Percentiles rank a stretch among this genome's conserved stretches.
These are phyloP conservation scores for Garcia nutans DNA, from an alignment of 345 rosid genomes.

Conservation along the genomic window DNA sequence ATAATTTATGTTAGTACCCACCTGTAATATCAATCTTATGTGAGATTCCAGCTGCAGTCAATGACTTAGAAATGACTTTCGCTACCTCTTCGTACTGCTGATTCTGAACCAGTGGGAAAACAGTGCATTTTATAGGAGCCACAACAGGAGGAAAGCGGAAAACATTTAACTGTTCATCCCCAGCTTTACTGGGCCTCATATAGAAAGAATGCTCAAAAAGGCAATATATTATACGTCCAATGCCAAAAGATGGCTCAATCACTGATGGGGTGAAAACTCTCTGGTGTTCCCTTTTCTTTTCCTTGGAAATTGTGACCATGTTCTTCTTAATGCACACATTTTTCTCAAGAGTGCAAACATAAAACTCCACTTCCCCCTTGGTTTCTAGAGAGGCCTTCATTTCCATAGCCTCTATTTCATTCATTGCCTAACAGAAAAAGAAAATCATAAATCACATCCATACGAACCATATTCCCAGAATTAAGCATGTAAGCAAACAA, in stretches of 20 bases:
- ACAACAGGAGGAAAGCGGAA: conserved; percentile 91
- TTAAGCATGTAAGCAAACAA: background rate
- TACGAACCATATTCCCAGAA: background rate
- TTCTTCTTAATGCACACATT: conserved; percentile 60
- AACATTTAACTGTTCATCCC: conserved; percentile 79
- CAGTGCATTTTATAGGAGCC: conserved; percentile 93
- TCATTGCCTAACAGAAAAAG: conserved; percentile 59
- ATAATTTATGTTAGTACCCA: conserved; percentile 19
- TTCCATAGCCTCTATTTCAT: conserved; percentile 80
- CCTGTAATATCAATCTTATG: conserved; percentile 95
- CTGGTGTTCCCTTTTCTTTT: conserved; percentile 84
- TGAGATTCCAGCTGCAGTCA: conserved; percentile 75
- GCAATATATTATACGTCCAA: conserved; percentile 92
- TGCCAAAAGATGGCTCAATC: conserved; percentile 92
- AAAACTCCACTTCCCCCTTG: conserved; percentile 81
- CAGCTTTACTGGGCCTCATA: conserved; percentile 83
- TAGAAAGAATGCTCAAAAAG: conserved; percentile 88
- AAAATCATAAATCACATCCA: background rate
- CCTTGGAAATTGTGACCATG: conserved; percentile 89
- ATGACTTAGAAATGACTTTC: conserved; percentile 61
- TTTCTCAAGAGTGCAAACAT: conserved; percentile 68
- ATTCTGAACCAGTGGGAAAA: conserved; percentile 90
- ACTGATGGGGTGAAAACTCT: conserved; percentile 90
- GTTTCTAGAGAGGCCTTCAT: conserved; percentile 76
- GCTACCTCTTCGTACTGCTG: conserved; percentile 76